Base-by-base conservation (phyloP, 1,139 yeast genomes). In the Debaryomycetaceae sp. region DNA sequence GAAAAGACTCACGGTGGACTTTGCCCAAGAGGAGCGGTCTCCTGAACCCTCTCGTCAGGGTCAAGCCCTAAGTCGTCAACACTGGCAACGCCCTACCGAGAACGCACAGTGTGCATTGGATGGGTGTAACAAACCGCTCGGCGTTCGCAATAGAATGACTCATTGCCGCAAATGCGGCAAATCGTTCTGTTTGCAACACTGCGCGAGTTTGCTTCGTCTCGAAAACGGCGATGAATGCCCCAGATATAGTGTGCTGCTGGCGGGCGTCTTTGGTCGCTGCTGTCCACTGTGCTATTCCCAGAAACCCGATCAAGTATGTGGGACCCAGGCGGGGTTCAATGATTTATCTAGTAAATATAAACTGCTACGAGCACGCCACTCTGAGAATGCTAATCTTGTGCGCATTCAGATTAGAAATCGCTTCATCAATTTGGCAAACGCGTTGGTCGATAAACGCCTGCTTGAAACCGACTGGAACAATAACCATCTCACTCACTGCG, bases 141-240 rank as follows among this genome's bases (percentile, higher is more conserved):
- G 55, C 30, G 62, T 68, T 24, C 62, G 62, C 33, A 64, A 61
- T 38, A 80, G 79, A 0, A 45, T 59, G 2, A 71, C 68, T 4
- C 77, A 77, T 43, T 78, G 87, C 46, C 53, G 80, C 14, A 68
- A 59, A 38, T 86, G 96, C 55, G 95, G 95, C 0, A 52, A 61
- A 18, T 51, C 85, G 14, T 83, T 55, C 45, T 85, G 95, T 47
- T 66, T 68, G 34, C 55, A 52, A 16, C 95, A 86, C 55, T 65
- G 85, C 3, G 52, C 59, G 30, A 73, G 62, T 44, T 62, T 70
- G 59, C 54, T 61, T 59, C 30, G 62, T 61, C 41, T 51, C 38
- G 22, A 48, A 46, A 35, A 83, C 73, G 44, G 55, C 0, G 36
- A 31, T 30, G 32, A 1, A 24, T 22, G 3, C 32, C 4, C 32